A percentile compares a stretch with the other conserved stretches of the same genome.
phyloP scores from a whole-genome alignment of 108 stramenopile species.

The Epithemia pelagica region DNA sequence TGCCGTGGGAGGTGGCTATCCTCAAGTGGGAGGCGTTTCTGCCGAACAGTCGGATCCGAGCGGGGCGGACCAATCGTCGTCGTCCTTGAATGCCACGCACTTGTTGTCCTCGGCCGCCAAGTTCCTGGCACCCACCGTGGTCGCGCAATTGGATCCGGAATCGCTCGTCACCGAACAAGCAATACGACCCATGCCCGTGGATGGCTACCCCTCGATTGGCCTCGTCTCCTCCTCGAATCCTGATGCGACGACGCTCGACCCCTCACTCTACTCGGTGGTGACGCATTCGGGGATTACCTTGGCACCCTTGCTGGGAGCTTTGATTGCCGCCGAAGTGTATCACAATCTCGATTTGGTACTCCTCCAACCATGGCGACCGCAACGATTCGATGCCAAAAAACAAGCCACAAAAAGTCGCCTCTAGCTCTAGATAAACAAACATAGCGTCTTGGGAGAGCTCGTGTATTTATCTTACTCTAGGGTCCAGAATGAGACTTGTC shows the following conservation, averaged over 20 bases:
- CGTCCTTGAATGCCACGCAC: neutral
- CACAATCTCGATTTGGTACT: conserved; percentile 17
- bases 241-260: too few relatives aligned
- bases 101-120: conserved; percentile 10
- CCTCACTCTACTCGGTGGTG: conserved; percentile 39
- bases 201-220: conserved; percentile 56
- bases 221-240: too few relatives aligned
- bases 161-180: conserved; percentile 25
- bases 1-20: conserved; percentile 46
- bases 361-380: conserved; percentile 32
- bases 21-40: conserved; percentile 48
- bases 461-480: too few relatives aligned
- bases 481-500: too few relatives aligned
- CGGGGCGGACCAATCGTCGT: neutral
- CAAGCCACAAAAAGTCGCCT: too few relatives aligned
- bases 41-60: conserved; percentile 2
- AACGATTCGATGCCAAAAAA: conserved; percentile 17
- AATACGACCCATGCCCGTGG: conserved; percentile 56
- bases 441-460: too few relatives aligned
- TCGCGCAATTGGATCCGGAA: conserved; percentile 6
- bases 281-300: conserved; percentile 63
- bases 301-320: conserved; percentile 41
- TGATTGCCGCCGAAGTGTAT: conserved; percentile 41
- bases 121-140: too few relatives aligned
- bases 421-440: too few relatives aligned